These are phyloP conservation scores for Paramecium sonneborni DNA, from an alignment of 73 alveolate species.

Conservation along the genomic window DNA sequence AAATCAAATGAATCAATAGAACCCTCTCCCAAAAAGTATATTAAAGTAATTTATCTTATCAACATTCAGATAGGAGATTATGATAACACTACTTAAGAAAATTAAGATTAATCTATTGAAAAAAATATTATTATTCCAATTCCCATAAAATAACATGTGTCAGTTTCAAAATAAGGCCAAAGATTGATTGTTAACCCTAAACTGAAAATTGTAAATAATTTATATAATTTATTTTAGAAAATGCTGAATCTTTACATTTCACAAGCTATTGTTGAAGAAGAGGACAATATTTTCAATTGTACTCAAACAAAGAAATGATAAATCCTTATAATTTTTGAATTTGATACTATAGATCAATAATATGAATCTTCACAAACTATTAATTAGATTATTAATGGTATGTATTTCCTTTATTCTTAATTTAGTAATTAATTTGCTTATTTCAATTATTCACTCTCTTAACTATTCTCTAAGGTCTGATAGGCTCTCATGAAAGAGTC, in stretches of 20 bases:
- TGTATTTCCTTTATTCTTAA: conserved; percentile 72
- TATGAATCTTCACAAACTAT: conserved; percentile 93
- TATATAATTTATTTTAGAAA: background rate
- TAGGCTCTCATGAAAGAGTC: conserved; percentile 77
- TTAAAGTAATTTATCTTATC: background rate
- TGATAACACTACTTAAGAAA: background rate
- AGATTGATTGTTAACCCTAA: background rate
- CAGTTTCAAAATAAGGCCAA: background rate
- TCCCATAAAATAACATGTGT: background rate
- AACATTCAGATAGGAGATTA: background rate
- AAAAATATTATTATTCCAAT: background rate
- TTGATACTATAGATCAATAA: conserved; percentile 64
- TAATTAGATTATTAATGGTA: conserved; percentile 83
- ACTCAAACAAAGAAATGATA: background rate
- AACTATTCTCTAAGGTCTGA: background rate
- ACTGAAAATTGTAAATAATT: background rate
- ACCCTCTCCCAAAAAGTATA: background rate
- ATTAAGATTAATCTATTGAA: background rate
- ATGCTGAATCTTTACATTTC: background rate
- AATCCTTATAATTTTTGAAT: background rate
- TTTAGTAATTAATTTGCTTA: conserved; percentile 70
- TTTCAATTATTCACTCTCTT: conserved; percentile 65
- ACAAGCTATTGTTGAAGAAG: background rate
- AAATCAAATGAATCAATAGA: background rate
- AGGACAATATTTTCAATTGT: background rate